Conservation (phyloP, 352 stramenopile species). For the Paralagenidium karlingii region DNA sequence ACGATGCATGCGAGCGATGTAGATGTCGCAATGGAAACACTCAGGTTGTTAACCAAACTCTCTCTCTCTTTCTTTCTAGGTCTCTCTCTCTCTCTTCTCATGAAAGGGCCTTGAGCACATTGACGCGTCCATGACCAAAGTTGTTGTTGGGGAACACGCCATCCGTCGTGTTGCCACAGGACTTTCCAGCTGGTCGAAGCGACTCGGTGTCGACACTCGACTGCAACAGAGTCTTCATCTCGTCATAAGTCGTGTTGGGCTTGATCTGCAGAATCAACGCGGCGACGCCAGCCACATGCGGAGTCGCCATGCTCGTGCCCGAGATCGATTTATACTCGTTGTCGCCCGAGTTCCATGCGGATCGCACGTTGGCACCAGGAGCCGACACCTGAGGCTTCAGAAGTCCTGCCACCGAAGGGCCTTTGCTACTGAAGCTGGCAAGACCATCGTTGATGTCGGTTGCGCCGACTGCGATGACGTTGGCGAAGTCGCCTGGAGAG, state of each 20-base stretch:
- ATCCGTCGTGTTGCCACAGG: conserved; percentile 18
- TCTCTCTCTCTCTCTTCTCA: conserved; percentile 3
- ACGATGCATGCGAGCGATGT: no score
- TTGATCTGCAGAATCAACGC: conserved; percentile 24
- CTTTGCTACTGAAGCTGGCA: conserved; percentile 23
- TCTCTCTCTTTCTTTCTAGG: conserved; percentile 2
- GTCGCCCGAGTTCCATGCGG: conserved; percentile 20
- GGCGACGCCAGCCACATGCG: conserved; percentile 30
- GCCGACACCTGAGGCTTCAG: conserved; percentile 31
- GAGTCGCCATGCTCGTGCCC: conserved; percentile 40
- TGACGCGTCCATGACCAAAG: conserved; percentile 35
- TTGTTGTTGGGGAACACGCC: conserved; percentile 39
- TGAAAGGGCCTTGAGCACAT: conserved; percentile 5
- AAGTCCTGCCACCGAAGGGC: conserved; percentile 15
- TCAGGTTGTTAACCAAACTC: no score
- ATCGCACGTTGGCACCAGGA: conserved; percentile 20
- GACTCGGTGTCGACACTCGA: conserved; percentile 5
- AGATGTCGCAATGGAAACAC: no score
- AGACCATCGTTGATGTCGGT: conserved; percentile 18
- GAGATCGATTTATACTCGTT: conserved; percentile 21
- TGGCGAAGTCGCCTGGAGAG: conserved; percentile 21
- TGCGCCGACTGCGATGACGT: conserved; percentile 21
- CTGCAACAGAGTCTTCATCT: conserved; percentile 6
- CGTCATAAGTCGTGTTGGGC: conserved; percentile 13
- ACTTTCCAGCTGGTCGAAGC: conserved; percentile 5